Evolutionary conservation across 768 basidiomycete genomes (phyloP), one percentile per base, ranked within the genome.

Genomic region (Pisolithus sp.): DNA sequence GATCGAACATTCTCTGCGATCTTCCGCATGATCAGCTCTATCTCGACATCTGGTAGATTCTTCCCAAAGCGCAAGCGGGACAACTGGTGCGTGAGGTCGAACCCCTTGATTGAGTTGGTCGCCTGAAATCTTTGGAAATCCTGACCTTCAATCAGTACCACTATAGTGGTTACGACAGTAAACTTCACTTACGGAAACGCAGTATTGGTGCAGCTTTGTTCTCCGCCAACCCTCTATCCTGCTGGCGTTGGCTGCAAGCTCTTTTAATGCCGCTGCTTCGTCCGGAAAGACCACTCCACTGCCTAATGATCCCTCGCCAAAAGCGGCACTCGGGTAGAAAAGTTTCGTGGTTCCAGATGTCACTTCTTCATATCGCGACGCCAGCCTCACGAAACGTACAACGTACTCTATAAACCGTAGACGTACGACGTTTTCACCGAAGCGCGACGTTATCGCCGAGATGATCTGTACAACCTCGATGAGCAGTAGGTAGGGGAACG

Each of bases 181-280:
- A 2, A 63, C 50, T 28, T 7, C 3, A 71, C 79, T 55, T 57
- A 94, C 94, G 68, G 72, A 69, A 50, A 82, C 76, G 59, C 74
- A 86, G 54, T 88, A 79, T 50, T 80, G 76, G 67, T 97, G 96
- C 49, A 80, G 83, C 56, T 80, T 82, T 5, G 90, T 95, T 62
- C 79, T 79, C 55, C 89, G 74, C 95, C 95, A 99, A 7, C 86
- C 94, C 62, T 98, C 96, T 37, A 98, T 92, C 34, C 95, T 80
- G 59, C 83, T 81, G 1, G 85, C 82, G 58, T 93, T 93, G 30
- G 76, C 73, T 39, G 76, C 73, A 49, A 96, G 73, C 64, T 99
- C 95, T 56, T 78, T 80, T 53, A 75, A 60, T 42, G 81, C 81
- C 12, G 74, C 67, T 0, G 65, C 64, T 20, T 95, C 93, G 51